Evolutionary conservation across 192 early-diverging fungal genomes (phyloP).

Genomic region (Anaeromyces robustus): DNA sequence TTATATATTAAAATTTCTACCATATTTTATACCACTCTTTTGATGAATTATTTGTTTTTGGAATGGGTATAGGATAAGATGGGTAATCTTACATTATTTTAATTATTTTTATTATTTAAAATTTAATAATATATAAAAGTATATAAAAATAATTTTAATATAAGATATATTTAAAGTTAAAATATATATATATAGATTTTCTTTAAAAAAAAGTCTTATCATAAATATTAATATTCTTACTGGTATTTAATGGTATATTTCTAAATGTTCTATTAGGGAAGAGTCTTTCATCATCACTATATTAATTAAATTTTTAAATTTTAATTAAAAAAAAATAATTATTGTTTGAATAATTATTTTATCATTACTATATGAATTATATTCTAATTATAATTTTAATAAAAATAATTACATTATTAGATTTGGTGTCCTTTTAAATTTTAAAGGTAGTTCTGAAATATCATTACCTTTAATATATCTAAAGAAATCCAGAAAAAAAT

Average conservation of each 20-base stretch:
- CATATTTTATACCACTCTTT: not conserved
- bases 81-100: not conserved
- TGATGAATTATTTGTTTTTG: not conserved
- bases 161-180: too few relatives aligned
- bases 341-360: too few relatives aligned
- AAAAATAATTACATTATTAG: not conserved
- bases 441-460: not conserved
- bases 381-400: not conserved
- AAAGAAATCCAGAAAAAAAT: too few relatives aligned
- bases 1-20: not conserved
- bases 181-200: too few relatives aligned
- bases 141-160: not conserved
- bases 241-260: not conserved
- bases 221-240: too few relatives aligned
- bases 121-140: not conserved
- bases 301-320: too few relatives aligned
- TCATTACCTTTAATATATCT: not conserved
- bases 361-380: not conserved
- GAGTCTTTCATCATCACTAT: not conserved
- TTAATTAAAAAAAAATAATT: too few relatives aligned
- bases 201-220: too few relatives aligned
- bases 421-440: not conserved
- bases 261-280: not conserved
- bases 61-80: not conserved
- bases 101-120: not conserved